phyloP scores from a whole-genome alignment of 495 filamentous ascomycete genomes.

The Penicilliopsis zonata region DNA sequence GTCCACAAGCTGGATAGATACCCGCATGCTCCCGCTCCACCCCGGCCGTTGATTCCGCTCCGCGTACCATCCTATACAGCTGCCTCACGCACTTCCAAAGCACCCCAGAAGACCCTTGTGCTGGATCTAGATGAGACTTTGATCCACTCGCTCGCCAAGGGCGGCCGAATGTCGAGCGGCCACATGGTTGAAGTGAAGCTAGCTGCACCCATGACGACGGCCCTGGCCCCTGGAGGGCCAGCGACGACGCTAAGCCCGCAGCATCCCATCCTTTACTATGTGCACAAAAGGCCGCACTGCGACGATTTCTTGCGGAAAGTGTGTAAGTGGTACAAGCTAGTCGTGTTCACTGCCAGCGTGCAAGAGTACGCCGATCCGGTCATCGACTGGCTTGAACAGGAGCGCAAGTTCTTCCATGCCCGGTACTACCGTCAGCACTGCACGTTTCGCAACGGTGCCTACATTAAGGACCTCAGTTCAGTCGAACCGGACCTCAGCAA shows the following conservation, averaged over 20 bases:
- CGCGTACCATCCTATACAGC: constrained; percentile 72
- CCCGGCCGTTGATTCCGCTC: constrained; percentile 75
- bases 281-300: constrained; percentile 93
- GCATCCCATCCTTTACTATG: constrained; percentile 96
- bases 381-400: constrained; percentile 96
- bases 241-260: constrained; percentile 64
- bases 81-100: constrained; percentile 28
- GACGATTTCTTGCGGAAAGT: constrained; percentile 94
- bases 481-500: constrained; percentile 93
- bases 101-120: constrained; percentile 77
- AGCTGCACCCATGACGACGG: constrained; percentile 46
- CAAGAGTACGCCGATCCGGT: constrained; percentile 98
- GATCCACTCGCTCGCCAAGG: constrained; percentile 95
- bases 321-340: constrained; percentile 96
- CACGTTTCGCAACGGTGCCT: constrained; percentile 86
- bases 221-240: constrained; percentile 46
- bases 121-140: constrained; percentile 94
- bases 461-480: constrained; percentile 93
- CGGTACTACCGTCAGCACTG: constrained; percentile 95
- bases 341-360: constrained; percentile 92
- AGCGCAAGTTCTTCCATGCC: constrained; percentile 86
- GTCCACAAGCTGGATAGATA: constrained; percentile 67
- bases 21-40: constrained; percentile 77
- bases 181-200: constrained; percentile 99
- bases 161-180: constrained; percentile 86